Evolutionary conservation across 179 eudicot species (phyloP), one percentile per base, ranked within the genome.

Genomic region (Silene coronaria): DNA sequence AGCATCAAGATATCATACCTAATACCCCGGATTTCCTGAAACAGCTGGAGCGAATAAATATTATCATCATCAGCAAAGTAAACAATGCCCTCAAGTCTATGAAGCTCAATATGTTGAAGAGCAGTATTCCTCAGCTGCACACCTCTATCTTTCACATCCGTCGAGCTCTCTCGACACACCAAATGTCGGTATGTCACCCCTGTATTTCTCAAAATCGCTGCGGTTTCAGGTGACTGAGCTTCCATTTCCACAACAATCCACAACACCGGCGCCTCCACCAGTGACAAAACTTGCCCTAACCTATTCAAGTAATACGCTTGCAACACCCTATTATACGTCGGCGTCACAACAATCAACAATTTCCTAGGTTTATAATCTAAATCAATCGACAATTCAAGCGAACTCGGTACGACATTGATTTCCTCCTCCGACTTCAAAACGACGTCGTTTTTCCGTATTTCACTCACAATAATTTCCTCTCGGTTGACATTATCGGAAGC

Each of bases 21-120:
- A 86, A 92, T 88, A 58, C 75, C 83, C 77, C 98, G 87, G 59
- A 92, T 81, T 23, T 70, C 83, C 75, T 94, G 87, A 75, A 94
- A 92, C 81, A 94, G 80, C 80, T 90, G 88, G 14, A 90, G 87
- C 0, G 98, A 85, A 38, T 92, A 92, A 42, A 94, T 71, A 83
- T 94, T 94, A 78, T 94, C 98, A 79, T 94, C 98, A 76, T 94
- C 98, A 2, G 96, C 98, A 83, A 94, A 94, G 81, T 92, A 94
- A 67, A 94, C 98, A 71, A 92, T 87, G 77, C 97, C 98, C 77
- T 94, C 96, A 48, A 94, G 94, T 76, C 72, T 90, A 81, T 94
- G 98, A 55, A 74, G 82, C 84, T 91, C 90, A 38, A 94, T 94
- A 67, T 94, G 98, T 77, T 90, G 88, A 12, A 94, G 82, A 8